Percentiles rank a stretch among this genome's conserved stretches.
These are phyloP conservation scores for Terfezia boudieri DNA, from an alignment of 495 filamentous ascomycete genomes.

Conservation along the genomic window DNA sequence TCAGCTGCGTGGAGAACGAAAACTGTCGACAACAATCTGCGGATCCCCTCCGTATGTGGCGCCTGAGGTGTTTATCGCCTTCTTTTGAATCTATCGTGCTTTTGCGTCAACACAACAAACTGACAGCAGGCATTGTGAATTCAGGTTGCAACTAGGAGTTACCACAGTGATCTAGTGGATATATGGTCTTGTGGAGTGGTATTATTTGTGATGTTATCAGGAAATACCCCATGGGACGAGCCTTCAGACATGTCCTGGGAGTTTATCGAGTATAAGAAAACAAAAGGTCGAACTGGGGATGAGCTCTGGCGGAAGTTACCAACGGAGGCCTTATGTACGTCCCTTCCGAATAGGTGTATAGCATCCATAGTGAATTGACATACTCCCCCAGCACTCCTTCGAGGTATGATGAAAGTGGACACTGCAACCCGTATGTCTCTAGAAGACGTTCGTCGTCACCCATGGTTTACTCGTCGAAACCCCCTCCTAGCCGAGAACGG, in stretches of 20 bases:
- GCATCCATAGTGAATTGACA: too few species aligned
- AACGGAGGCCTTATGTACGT: conserved; percentile 36
- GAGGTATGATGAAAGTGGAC: conserved; percentile 82
- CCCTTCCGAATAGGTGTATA: neutral
- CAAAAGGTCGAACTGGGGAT: conserved; percentile 57
- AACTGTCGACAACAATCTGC: conserved; percentile 68
- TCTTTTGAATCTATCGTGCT: conserved; percentile 14
- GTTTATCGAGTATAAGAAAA: conserved; percentile 62
- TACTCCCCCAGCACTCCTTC: conserved; percentile 34
- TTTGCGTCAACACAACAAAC: too few species aligned
- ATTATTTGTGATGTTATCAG: conserved; percentile 79
- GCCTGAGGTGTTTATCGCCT: conserved; percentile 52
- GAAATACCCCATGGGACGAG: conserved; percentile 96
- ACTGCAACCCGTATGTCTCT: conserved; percentile 57
- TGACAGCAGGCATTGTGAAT: too few species aligned
- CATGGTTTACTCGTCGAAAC: conserved; percentile 82
- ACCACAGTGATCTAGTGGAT: conserved; percentile 64
- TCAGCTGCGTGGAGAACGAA: conserved; percentile 57
- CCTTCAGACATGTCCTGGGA: conserved; percentile 62
- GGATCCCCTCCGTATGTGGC: conserved; percentile 95
- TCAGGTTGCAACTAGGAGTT: conserved; percentile 25
- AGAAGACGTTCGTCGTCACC: conserved; percentile 71
- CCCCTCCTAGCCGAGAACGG: conserved; percentile 50
- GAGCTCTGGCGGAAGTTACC: conserved; percentile 71
- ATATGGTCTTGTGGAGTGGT: conserved; percentile 97